Conservation (phyloP, 148 eudicot species). For the Persicaria tinctoria region DNA sequence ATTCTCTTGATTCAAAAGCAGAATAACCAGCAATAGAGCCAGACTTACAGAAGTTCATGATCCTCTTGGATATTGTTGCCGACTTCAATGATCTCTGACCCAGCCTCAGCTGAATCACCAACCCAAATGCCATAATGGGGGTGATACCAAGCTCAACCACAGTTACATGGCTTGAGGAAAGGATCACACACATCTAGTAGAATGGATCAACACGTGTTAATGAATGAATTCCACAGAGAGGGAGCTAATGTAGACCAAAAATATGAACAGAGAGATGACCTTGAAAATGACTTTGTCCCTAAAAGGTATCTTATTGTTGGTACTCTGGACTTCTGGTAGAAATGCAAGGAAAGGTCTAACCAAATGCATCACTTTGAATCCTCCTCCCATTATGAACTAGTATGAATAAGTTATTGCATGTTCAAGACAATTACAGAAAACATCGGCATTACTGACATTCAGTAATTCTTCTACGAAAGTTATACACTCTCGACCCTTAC, state of each 20-base stretch:
- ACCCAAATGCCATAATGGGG: conserved; percentile 58
- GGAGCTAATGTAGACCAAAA: conserved; percentile 58
- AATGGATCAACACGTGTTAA: conserved; percentile 58
- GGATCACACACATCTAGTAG: conserved; percentile 67
- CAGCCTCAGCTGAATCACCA: conserved; percentile 65
- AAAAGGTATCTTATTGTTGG: conserved; percentile 42
- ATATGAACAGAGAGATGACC: conserved; percentile 46
- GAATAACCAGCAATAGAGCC: neutral
- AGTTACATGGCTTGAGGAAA: conserved; percentile 59
- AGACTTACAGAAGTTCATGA: conserved; percentile 50
- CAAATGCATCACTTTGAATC: conserved; percentile 52
- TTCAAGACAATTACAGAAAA: neutral
- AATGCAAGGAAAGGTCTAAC: conserved; percentile 56
- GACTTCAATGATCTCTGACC: conserved; percentile 55
- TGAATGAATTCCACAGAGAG: conserved; percentile 49
- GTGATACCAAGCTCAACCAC: conserved; percentile 73
- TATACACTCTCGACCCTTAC: too few relatives aligned
- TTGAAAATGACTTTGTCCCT: conserved; percentile 60
- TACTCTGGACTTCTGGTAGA: conserved; percentile 49
- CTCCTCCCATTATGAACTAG: conserved; percentile 40
- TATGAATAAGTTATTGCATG: neutral
- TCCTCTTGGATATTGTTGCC: conserved; percentile 60
- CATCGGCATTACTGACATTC: neutral
- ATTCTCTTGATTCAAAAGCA: too few relatives aligned
- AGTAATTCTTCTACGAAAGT: too few relatives aligned